Evolutionary conservation across 176 grass and related monocot species (phyloP), one percentile per base, ranked within the genome.

Genomic region (Puccinellia tenuiflora): DNA sequence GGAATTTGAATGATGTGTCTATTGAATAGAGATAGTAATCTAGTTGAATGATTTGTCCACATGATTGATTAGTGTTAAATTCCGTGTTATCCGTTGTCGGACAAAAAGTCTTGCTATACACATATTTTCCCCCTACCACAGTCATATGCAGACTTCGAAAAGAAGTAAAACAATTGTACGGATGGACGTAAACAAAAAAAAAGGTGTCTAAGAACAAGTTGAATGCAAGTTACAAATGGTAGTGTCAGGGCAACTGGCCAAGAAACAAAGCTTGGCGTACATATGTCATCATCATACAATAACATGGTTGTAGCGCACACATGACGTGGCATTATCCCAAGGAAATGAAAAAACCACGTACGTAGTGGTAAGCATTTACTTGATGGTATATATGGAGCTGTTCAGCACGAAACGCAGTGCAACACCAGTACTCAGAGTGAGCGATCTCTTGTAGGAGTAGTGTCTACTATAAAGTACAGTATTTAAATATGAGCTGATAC

Each of bases 61-160:
- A 12, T 62, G 51, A 54, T 72, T 77, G 29, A 62, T 0, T 13
- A 83, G 81, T 60, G 68, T 51, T 87, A 34, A 60, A 55, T 51
- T 59, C 24, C 29, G 12, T 22, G 45, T n/a, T 71, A 77, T 42
- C 56, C 11, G 2, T 51, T 18, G 5, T 4, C 56, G 5, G 4
- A 70, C 3, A 5, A 17, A 83, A 78, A 62, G 5, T 59, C 57
- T 30, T 0, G 3, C 1, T 1, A 11, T 11, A 31, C 3, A 62
- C 8, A 33, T 30, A 48, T 63, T 29, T 61, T 60, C 1, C n/a
- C 25, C 5, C n/a, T n/a, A 18, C 2, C 29, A 15, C 9, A 16
- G 6, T 48, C 46, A 48, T 17, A 0, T 5, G 26, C 2, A 16
- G 57, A 15, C 13, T 30, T 5, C 5, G 1, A 7, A 6, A 61